A percentile compares a stretch with the other conserved stretches of the same genome.
Evolutionary conservation across 345 rosid species (phyloP).

Genomic region (Salix purpurea): DNA sequence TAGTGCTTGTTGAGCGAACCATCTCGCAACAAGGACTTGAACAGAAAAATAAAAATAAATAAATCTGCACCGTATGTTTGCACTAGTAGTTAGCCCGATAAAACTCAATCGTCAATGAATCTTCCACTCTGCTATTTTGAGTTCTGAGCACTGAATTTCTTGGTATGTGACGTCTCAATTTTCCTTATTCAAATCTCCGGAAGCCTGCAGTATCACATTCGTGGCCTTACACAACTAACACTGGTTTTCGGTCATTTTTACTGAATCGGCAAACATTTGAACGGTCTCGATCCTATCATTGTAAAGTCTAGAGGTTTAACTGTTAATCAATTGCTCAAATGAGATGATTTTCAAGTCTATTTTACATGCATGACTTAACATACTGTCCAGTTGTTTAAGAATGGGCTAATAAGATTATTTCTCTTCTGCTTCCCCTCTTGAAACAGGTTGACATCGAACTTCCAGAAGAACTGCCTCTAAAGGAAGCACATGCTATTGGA

Average conservation of each 20-base stretch:
- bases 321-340: too few relatives aligned
- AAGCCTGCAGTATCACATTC: background rate
- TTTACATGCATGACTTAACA: background rate
- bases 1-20: background rate
- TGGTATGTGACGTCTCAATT: background rate
- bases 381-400: background rate
- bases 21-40: background rate
- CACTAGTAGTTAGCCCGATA: too few relatives aligned
- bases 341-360: background rate
- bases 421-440: background rate
- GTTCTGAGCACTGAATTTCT: background rate
- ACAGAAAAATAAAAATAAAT: too few relatives aligned
- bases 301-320: background rate
- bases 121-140: background rate
- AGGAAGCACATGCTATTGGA: slow-evolving; percentile 76
- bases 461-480: slow-evolving; percentile 71
- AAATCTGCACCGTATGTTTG: too few relatives aligned
- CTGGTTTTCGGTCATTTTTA: background rate
- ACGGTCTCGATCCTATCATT: background rate
- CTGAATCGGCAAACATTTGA: background rate
- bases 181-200: background rate
- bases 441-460: slow-evolving; percentile 79
- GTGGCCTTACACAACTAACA: background rate
- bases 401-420: background rate
- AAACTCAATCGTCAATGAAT: background rate